Conservation (phyloP, 179 eudicot genomes). For the Nepenthes alata region DNA sequence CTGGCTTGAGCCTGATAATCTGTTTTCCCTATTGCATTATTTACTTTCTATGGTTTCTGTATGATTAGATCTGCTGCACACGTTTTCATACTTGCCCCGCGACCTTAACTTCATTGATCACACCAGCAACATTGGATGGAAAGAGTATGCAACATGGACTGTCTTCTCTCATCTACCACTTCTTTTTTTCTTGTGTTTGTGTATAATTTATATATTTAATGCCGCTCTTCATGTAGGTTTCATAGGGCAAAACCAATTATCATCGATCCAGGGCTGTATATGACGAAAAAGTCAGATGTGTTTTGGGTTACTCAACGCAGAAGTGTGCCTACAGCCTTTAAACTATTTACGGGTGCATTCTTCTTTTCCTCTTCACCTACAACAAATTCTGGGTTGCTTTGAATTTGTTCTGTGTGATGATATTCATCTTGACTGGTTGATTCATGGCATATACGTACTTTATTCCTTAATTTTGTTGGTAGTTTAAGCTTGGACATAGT, state of each 20-base stretch:
- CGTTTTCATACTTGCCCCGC: slow-evolving; percentile 13
- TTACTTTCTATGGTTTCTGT: not conserved
- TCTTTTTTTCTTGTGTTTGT: not conserved
- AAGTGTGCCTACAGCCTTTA: slow-evolving; percentile 17
- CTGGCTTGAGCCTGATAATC: not conserved
- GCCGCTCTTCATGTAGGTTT: slow-evolving; percentile 3
- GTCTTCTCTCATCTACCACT: not conserved
- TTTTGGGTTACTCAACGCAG: slow-evolving; percentile 15
- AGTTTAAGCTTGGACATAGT: too few species aligned
- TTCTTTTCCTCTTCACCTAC: slow-evolving; percentile 1
- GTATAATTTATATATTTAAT: not conserved
- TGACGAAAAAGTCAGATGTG: slow-evolving; percentile 14
- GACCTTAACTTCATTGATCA: slow-evolving; percentile 16
- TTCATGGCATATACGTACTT: too few species aligned
- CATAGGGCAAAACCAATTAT: slow-evolving; percentile 16
- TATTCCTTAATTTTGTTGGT: too few species aligned
- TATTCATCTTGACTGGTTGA: too few species aligned
- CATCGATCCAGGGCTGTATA: slow-evolving; percentile 14
- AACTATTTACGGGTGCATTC: slow-evolving; percentile 13
- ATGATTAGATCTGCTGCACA: slow-evolving; percentile 14
- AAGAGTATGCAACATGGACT: slow-evolving; percentile 8
- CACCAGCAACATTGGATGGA: slow-evolving; percentile 18
- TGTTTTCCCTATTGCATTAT: not conserved
- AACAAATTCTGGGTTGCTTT: too few species aligned
- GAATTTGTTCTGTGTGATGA: too few species aligned